Evolutionary conservation across 306 rosid genomes (phyloP).

Genomic region (Rosa chinensis): DNA sequence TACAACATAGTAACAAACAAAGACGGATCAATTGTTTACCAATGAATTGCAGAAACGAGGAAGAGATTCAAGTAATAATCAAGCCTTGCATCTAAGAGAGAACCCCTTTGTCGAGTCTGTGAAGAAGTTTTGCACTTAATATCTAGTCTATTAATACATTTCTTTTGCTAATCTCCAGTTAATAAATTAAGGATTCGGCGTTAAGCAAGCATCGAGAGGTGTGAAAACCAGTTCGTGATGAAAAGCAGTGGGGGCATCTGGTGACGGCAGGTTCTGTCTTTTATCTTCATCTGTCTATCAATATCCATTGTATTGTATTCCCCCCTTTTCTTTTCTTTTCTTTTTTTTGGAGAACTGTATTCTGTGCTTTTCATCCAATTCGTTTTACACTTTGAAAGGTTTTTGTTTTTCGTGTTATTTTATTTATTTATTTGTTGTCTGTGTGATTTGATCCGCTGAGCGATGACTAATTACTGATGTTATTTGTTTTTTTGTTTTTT

Average conservation of each 20-base stretch:
- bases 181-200: neutral
- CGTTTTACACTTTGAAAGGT: neutral
- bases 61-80: neutral
- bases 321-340: neutral
- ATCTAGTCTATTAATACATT: neutral
- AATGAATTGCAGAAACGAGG: constrained; percentile 1
- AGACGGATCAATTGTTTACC: neutral
- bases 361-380: neutral
- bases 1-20: neutral
- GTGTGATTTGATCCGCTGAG: neutral
- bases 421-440: neutral
- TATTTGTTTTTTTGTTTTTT: neutral
- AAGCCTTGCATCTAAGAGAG: neutral
- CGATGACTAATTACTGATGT: neutral
- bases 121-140: neutral
- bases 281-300: neutral
- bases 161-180: neutral
- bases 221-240: neutral
- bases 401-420: neutral
- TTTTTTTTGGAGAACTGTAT: too few species aligned
- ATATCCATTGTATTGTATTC: neutral
- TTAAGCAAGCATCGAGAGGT: neutral
- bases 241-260: neutral
- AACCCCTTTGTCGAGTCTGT: neutral
- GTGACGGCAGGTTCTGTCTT: neutral